A percentile compares a stretch with the other conserved stretches of the same genome.
Conservation (phyloP, 345 rosid species). For the Pistacia vera region DNA sequence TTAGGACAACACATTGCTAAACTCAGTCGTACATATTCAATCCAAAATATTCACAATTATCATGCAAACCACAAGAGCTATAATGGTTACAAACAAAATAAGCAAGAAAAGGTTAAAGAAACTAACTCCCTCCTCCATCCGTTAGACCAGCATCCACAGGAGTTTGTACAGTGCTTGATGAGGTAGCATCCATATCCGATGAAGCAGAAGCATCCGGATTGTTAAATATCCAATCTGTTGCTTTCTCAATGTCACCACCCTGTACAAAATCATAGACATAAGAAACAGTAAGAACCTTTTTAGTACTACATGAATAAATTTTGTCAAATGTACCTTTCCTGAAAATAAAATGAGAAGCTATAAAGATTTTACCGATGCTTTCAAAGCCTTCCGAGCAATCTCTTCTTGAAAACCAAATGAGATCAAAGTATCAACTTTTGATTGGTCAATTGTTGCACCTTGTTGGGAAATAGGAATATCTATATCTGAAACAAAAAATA, state of each 20-base stretch:
- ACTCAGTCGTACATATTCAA: background rate
- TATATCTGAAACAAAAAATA: slow-evolving; percentile 53
- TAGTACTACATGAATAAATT: background rate
- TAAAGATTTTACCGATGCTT: slow-evolving; percentile 61
- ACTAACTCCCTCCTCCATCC: slow-evolving; percentile 97
- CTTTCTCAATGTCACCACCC: slow-evolving; percentile 95
- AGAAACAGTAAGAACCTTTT: background rate
- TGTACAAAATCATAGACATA: slow-evolving; percentile 28
- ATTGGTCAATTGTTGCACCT: slow-evolving; percentile 52
- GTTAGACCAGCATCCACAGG: slow-evolving; percentile 51
- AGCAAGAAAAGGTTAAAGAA: slow-evolving; percentile 13
- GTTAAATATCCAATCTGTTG: slow-evolving; percentile 99
- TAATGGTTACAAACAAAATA: slow-evolving; percentile 8
- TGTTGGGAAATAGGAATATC: slow-evolving; percentile 64
- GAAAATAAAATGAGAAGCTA: slow-evolving; percentile 14
- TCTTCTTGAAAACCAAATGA: slow-evolving; percentile 94
- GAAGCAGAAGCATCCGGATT: slow-evolving; percentile 73
- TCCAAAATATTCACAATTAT: background rate
- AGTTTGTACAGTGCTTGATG: slow-evolving; percentile 47
- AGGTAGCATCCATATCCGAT: slow-evolving; percentile 70
- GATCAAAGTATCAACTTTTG: slow-evolving; percentile 73
- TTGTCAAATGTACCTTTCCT: background rate
- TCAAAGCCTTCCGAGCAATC: slow-evolving; percentile 79
- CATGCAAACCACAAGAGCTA: slow-evolving; percentile 1
- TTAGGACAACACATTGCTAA: background rate